Base-by-base conservation (phyloP, 1,284 basidiomycete genomes). In the Moniliophthora roreri region DNA sequence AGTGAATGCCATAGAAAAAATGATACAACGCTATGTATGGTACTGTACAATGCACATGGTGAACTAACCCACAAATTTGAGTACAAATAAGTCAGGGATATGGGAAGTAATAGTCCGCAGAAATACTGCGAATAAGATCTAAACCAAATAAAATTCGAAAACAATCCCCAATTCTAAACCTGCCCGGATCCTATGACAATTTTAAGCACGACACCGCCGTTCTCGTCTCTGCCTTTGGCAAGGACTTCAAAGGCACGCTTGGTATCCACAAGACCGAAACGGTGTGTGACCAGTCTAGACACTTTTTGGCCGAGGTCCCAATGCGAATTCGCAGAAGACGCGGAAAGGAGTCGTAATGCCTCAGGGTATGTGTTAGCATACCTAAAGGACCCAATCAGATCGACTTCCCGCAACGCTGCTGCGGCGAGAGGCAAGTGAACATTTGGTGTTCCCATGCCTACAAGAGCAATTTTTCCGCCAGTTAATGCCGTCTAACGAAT, bases 381-480 rank as follows among this genome's bases (percentile, higher is more conserved):
- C 36, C 87, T 80, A 85, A 98, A 98, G 44, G 91, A 92, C 57
- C 95, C 95, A 62, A 89, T 81, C 61, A 98, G 84, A 71, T 98
- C 95, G 56, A 98, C 93, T 73, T 98, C 95, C 50, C 95, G 86
- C 46, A 89, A 73, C 11, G 93, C 85, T 13, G 93, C 91, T 18
- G 82, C 80, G 26, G 88, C 88, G 52, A 94, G 79, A n/a, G 95
- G 95, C 48, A 96, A 78, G 56, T 81, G 78, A 54, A 91, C 83
- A 64, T 89, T 90, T 57, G 87, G 83, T 18, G 91, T 85, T 60
- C 95, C 95, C 95, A 98, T 98, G 28, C 95, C 95, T 62, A 98
- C 85, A 63, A 94, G 89, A 76, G 94, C 87, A 52, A 96, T 89
- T 67, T 90, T 91, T 40, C 92, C 91, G 50, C 94, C 95, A 4